Base-by-base conservation (phyloP, 2,329 filamentous ascomycete species). In the Aspergillus unguis region DNA sequence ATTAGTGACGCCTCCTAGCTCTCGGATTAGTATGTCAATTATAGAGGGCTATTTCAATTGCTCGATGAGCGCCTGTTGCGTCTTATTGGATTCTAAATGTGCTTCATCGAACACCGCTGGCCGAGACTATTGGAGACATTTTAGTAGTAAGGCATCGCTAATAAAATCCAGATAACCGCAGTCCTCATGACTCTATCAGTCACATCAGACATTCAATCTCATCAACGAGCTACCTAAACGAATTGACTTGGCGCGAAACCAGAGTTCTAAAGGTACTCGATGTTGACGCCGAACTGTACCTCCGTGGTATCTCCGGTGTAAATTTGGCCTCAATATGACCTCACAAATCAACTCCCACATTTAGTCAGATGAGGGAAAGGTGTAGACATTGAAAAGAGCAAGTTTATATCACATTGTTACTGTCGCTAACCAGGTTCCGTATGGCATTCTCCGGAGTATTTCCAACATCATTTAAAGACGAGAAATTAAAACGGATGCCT, bases 71-170 rank as follows among this genome's bases (percentile, higher is more conserved):
- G 33, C 46, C 47, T 25, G 47, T 32, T 36, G 25, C 47, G 27
- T 54, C 43, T 54, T 49, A 44, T 50, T 50, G 47, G 43, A 42
- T 47, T 54, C 43, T 49, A 50, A 32, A 45, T 47, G 37, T 27
- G 44, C 50, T 38, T 42, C 47, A 17, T 17, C 17, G 17, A 17
- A 17, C 17, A 17, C 17, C 17, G 17, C 17, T 17, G 17, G 17
- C 17, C 17, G 17, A 17, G 17, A 17, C 17, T 17, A 17, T 17
- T 17, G 17, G 17, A 17, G 17, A 17, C 17, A 17, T 17, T 17
- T 17, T 17, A 17, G 17, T 17, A 17, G 17, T 17, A 17, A 17
- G 17, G 17, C 17, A 17, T 17, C 17, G 17, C 17, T 17, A 17
- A 17, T 17, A 17, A 17, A 17, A 17, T 17, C 17, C 17, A 17